Conservation (phyloP, 495 filamentous ascomycete genomes). For the Beverwykella pulmonaria region DNA sequence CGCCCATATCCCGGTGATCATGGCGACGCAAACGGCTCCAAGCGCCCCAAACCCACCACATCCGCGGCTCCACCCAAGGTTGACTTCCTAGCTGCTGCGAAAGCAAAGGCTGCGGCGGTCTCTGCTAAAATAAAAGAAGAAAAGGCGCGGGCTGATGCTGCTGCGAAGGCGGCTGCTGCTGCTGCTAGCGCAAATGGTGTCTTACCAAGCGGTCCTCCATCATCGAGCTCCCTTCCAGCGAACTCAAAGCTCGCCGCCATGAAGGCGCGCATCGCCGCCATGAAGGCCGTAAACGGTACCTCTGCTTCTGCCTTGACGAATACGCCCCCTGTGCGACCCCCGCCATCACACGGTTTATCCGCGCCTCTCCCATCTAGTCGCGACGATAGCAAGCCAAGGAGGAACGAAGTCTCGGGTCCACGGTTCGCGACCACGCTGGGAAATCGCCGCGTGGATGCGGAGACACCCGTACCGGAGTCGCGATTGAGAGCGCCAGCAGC, state of each 20-base stretch:
- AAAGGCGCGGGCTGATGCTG: conserved; percentile 7
- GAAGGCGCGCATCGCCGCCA: conserved; percentile 80
- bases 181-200: conserved; percentile 42
- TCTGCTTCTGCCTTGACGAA: conserved; percentile 38
- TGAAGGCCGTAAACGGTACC: conserved; percentile 51
- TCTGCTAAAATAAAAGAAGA: conserved; percentile 35
- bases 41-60: conserved; percentile 57
- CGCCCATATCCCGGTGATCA: conserved; percentile 58
- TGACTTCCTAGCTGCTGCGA: conserved; percentile 33
- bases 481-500: conserved; percentile 48
- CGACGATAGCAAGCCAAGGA: conserved; percentile 51
- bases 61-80: conserved; percentile 23
- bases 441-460: conserved; percentile 55
- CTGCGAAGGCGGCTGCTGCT: conserved; percentile 47
- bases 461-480: conserved; percentile 50
- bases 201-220: conserved; percentile 49
- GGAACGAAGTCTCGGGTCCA: conserved; percentile 1
- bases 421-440: conserved; percentile 56
- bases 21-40: conserved; percentile 50
- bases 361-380: conserved; percentile 18
- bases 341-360: conserved; percentile 35
- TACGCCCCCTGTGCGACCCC: conserved; percentile 35
- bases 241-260: conserved; percentile 62
- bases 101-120: conserved; percentile 26
- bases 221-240: conserved; percentile 32